These are phyloP conservation scores for Aspergillus fijiensis DNA, from an alignment of 2,329 filamentous ascomycete genomes.

Conservation along the genomic window DNA sequence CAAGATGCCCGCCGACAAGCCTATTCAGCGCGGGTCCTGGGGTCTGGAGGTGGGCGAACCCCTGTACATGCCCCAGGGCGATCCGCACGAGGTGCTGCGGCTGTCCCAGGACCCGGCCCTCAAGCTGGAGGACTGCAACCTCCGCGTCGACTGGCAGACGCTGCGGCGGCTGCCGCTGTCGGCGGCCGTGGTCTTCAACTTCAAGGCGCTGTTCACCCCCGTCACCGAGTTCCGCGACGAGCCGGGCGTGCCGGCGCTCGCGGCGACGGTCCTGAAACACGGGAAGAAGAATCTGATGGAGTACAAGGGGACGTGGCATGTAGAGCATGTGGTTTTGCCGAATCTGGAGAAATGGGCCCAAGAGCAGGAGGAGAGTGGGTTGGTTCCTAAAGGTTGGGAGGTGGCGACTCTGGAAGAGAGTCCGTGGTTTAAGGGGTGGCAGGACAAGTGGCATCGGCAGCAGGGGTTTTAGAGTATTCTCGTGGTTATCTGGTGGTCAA, in stretches of 20 bases:
- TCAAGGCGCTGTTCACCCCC: slow-evolving; percentile 81
- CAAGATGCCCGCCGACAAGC: slow-evolving; percentile 69
- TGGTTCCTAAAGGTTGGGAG: slow-evolving; percentile 64
- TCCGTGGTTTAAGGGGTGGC: slow-evolving; percentile 75
- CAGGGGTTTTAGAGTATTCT: slow-evolving; percentile 55
- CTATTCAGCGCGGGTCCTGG: slow-evolving; percentile 85
- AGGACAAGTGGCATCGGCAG: slow-evolving; percentile 67
- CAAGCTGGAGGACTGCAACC: slow-evolving; percentile 58
- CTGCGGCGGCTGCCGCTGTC: slow-evolving; percentile 75
- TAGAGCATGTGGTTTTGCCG: slow-evolving; percentile 70
- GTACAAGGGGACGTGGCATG: slow-evolving; percentile 81
- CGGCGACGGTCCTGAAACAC: slow-evolving; percentile 67
- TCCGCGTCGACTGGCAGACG: slow-evolving; percentile 88
- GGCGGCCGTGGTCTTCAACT: slow-evolving; percentile 77
- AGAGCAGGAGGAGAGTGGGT: slow-evolving; percentile 64
- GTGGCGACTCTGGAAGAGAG: slow-evolving; percentile 69
- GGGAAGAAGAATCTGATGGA: slow-evolving; percentile 70
- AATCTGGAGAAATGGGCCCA: slow-evolving; percentile 61
- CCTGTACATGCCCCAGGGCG: slow-evolving; percentile 69
- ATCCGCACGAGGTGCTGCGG: slow-evolving; percentile 63
- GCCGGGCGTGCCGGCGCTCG: slow-evolving; percentile 67
- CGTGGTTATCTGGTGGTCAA: neutral
- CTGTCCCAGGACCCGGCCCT: slow-evolving; percentile 59
- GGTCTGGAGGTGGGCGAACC: slow-evolving; percentile 73
- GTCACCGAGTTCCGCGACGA: slow-evolving; percentile 69